phyloP scores from a whole-genome alignment of 2,329 filamentous ascomycete species.

The Didymella keratinophila region DNA sequence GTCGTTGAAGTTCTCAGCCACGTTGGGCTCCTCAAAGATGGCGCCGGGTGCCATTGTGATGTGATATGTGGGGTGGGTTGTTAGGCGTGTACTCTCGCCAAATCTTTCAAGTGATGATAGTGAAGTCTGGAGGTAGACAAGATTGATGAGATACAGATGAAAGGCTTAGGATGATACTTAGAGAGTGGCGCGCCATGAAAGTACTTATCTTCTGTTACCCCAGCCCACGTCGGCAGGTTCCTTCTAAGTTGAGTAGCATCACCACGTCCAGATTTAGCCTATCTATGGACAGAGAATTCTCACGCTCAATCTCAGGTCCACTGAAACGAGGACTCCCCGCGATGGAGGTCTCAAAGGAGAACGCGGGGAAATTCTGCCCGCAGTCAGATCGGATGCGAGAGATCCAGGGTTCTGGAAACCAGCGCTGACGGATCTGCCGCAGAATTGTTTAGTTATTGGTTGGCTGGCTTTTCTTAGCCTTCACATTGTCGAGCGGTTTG shows the following conservation, averaged over 20 bases:
- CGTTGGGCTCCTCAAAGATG: slow-evolving; percentile 53
- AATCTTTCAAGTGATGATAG: slow-evolving; percentile 7
- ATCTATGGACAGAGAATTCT: slow-evolving; percentile 23
- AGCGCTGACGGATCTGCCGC: slow-evolving; percentile 21
- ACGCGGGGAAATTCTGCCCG: slow-evolving; percentile 44
- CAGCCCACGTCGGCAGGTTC: slow-evolving; percentile 29
- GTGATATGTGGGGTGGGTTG: slow-evolving; percentile 20
- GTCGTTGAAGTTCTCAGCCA: slow-evolving; percentile 56
- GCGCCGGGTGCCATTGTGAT: slow-evolving; percentile 57
- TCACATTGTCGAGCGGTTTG: slow-evolving; percentile 24
- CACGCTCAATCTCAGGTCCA: slow-evolving; percentile 32
- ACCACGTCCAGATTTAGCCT: slow-evolving; percentile 9
- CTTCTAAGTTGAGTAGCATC: slow-evolving; percentile 15
- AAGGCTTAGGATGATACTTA: slow-evolving; percentile 5
- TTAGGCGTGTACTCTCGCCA: slow-evolving; percentile 22
- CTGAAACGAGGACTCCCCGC: slow-evolving; percentile 26
- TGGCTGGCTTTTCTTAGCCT: slow-evolving; percentile 32
- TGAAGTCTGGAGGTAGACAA: not conserved
- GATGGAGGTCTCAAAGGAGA: slow-evolving; percentile 21
- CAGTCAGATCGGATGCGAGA: slow-evolving; percentile 11
- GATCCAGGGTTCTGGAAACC: slow-evolving; percentile 34
- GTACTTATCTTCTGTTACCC: slow-evolving; percentile 29
- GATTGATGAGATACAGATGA: not conserved
- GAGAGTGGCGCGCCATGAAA: slow-evolving; percentile 10
- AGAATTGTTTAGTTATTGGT: slow-evolving; percentile 30